Conservation (phyloP, 2,329 filamentous ascomycete genomes). For the Aspergillus felis region DNA sequence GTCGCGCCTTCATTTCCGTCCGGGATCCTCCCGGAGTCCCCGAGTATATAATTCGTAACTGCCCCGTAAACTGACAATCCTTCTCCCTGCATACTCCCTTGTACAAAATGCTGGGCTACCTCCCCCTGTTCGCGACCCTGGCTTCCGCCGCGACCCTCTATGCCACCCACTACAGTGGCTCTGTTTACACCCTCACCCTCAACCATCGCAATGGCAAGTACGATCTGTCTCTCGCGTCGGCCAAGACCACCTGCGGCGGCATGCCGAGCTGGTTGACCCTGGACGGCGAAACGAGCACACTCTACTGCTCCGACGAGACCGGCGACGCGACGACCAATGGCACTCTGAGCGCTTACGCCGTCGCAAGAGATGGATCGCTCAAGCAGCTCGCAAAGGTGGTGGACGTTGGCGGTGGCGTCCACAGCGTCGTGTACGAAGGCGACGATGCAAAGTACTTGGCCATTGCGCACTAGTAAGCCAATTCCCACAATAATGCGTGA, state of each 20-base stretch:
- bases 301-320: conserved; percentile 36
- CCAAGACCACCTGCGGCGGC: conserved; percentile 28
- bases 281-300: conserved; percentile 14
- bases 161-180: conserved; percentile 37
- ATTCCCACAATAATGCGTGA: neutral
- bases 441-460: conserved; percentile 26
- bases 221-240: conserved; percentile 19
- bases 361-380: conserved; percentile 17
- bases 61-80: neutral
- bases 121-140: conserved; percentile 2
- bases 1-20: neutral
- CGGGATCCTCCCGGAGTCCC: neutral
- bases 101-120: neutral
- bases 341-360: conserved; percentile 25
- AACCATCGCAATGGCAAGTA: conserved; percentile 18
- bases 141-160: conserved; percentile 25
- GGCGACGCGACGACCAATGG: conserved; percentile 25
- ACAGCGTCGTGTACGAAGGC: conserved; percentile 30
- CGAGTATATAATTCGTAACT: neutral
- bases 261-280: conserved; percentile 38
- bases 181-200: conserved; percentile 32
- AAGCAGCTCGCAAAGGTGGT: conserved; percentile 16
- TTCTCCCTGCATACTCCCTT: neutral
- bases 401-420: conserved; percentile 29
- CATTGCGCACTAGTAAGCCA: conserved; percentile 37